Evolutionary conservation across 495 filamentous ascomycete species (phyloP), one percentile per base, ranked within the genome.

Genomic region (Achaetomiella virescens): DNA sequence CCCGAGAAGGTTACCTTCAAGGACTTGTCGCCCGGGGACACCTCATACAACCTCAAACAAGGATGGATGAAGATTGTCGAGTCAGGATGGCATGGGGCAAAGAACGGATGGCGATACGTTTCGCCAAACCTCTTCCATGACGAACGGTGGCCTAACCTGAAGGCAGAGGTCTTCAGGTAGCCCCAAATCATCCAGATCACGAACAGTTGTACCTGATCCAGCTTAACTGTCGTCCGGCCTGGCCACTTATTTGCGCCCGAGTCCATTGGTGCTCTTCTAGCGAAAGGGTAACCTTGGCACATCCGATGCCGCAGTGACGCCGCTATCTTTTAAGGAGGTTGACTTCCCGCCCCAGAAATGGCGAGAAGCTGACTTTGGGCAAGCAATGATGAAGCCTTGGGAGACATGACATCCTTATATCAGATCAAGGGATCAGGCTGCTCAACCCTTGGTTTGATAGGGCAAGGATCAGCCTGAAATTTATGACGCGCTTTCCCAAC

Each of bases 1-100:
- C 52, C 55, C 24, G 61, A 67, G 0, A 65, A 74, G 43, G 64
- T 74, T 0, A 61, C 55, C 31, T 72, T 68, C 31, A 61, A 66
- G 17, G 42, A 60, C 1, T 47, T 67, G 10, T 48, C 59, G n/a
- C 25, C 66, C 22, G 21, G 24, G 0, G 7, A 38, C 6, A 6
- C 14, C 12, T 22, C 35, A 17, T 21, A 40, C 5, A 3, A 7
- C 17, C 21, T 15, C 3, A 48, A 46, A 22, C 47, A 58, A 37
- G 68, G 66, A 2, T 69, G 48, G 38, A 42, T 14, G n/a, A 52
- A 75, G 50, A 71, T 75, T 37, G 27, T 43, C 9, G 40, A 51
- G n/a, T 17, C 12, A 8, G 38, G 15, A 21, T 4, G 2, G n/a
- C 20, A 41, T 17, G 38, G 15, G 17, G 38, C 38, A 17, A 20